These are phyloP conservation scores for Podospora comata DNA, from an alignment of 495 filamentous ascomycete species.

Conservation along the genomic window DNA sequence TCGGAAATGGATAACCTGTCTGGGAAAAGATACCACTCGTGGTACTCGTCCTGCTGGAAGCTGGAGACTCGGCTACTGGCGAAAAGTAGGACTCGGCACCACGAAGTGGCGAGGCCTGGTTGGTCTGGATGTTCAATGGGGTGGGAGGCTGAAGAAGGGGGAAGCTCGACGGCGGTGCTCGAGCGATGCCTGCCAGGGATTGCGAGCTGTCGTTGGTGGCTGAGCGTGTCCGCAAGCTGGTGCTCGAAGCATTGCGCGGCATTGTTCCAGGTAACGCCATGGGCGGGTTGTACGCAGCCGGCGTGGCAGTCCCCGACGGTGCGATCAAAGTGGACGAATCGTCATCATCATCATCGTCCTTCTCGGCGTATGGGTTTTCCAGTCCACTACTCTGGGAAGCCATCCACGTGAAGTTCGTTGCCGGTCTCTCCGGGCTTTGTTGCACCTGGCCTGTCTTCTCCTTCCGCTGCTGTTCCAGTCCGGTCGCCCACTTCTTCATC, in stretches of 20 bases:
- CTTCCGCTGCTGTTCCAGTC: constrained; percentile 59
- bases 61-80: constrained; percentile 77
- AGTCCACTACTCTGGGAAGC: constrained; percentile 54
- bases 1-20: constrained; percentile 69
- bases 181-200: constrained; percentile 45
- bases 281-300: constrained; percentile 20
- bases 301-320: constrained; percentile 12
- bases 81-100: constrained; percentile 83
- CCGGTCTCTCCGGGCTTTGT: constrained; percentile 37
- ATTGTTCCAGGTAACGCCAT: constrained; percentile 41
- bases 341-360: constrained; percentile 78
- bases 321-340: constrained; percentile 39
- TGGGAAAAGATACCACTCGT: constrained; percentile 57
- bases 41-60: constrained; percentile 73
- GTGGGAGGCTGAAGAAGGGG: constrained; percentile 57
- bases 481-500: constrained; percentile 84
- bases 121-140: constrained; percentile 70
- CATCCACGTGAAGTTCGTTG: constrained; percentile 76
- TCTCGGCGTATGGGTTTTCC: constrained; percentile 74
- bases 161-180: constrained; percentile 64
- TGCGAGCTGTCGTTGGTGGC: constrained; percentile 67
- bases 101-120: constrained; percentile 49
- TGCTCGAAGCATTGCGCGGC: constrained; percentile 75
- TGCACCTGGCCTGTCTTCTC: constrained; percentile 40
- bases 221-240: constrained; percentile 75